Conservation (phyloP, 225 moss, liverwort and hornwort species). For the Thuidium tamariscinum region DNA sequence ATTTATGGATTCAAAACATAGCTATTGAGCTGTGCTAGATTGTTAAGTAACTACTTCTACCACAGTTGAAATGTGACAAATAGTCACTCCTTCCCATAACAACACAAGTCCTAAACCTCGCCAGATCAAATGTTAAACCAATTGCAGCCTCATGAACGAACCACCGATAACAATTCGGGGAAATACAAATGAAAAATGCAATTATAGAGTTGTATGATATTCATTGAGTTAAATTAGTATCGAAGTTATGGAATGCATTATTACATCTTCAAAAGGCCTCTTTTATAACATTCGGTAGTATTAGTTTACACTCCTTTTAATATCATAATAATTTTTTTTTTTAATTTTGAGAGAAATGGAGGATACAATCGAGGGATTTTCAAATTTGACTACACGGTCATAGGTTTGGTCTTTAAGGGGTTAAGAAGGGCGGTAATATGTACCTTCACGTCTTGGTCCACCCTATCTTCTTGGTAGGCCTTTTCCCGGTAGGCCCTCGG, state of each 20-base stretch:
- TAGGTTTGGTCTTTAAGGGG: not conserved
- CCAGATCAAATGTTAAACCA: not conserved
- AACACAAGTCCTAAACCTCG: not conserved
- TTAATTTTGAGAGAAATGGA: not conserved
- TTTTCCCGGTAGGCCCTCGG: not conserved
- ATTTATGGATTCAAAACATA: not conserved
- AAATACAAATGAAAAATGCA: not conserved
- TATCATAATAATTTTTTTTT: no score
- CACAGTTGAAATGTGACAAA: not conserved
- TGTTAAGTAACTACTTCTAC: not conserved
- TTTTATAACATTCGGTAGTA: no score
- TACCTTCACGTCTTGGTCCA: not conserved
- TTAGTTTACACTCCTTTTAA: no score
- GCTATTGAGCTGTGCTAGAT: not conserved
- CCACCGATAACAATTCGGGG: not conserved
- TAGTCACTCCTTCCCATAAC: not conserved
- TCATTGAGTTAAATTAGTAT: not conserved
- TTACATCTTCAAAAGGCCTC: no score
- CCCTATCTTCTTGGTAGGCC: not conserved
- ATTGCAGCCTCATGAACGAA: not conserved
- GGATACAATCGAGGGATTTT: not conserved
- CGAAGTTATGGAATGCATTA: no score
- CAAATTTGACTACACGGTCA: not conserved
- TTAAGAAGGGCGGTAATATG: not conserved
- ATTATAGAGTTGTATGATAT: no score